Conservation (phyloP, 2,329 filamentous ascomycete species). For the Dactylellina parvicollis region DNA sequence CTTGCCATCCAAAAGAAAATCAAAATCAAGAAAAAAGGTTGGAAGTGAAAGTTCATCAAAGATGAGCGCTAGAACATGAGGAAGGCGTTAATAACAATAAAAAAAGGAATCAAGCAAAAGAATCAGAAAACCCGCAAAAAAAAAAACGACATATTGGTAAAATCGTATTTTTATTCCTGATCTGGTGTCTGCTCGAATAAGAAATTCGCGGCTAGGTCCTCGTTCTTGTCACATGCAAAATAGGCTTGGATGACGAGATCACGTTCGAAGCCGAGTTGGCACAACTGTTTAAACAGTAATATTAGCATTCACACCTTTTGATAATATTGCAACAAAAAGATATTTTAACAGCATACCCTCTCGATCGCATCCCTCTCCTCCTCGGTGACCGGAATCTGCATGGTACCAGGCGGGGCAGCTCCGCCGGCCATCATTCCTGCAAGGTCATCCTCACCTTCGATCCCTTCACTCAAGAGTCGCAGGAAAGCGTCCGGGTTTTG, state of each 20-base stretch:
- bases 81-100: conserved; percentile 38
- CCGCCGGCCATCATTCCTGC: conserved; percentile 59
- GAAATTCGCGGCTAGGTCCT: conserved; percentile 97
- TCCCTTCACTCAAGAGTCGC: conserved; percentile 85
- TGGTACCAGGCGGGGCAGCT: conserved; percentile 78
- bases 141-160: conserved; percentile 3
- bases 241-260: conserved; percentile 97
- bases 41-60: conserved; percentile 45
- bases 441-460: conserved; percentile 71
- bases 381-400: conserved; percentile 89
- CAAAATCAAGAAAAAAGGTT: conserved; percentile 41
- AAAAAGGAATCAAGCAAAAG: conserved; percentile 2
- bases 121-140: neutral
- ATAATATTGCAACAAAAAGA: too few species aligned
- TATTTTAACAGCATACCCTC: conserved; percentile 70
- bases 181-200: conserved; percentile 82
- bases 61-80: conserved; percentile 54
- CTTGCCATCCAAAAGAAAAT: conserved; percentile 32
- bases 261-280: conserved; percentile 89
- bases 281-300: conserved; percentile 70
- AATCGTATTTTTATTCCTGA: conserved; percentile 74
- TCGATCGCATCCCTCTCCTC: conserved; percentile 98
- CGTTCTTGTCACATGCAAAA: conserved; percentile 99
- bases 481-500: conserved; percentile 94
- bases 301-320: conserved; percentile 17